phyloP scores from a whole-genome alignment of 768 basidiomycete species.

The Rhizopogon rudus region DNA sequence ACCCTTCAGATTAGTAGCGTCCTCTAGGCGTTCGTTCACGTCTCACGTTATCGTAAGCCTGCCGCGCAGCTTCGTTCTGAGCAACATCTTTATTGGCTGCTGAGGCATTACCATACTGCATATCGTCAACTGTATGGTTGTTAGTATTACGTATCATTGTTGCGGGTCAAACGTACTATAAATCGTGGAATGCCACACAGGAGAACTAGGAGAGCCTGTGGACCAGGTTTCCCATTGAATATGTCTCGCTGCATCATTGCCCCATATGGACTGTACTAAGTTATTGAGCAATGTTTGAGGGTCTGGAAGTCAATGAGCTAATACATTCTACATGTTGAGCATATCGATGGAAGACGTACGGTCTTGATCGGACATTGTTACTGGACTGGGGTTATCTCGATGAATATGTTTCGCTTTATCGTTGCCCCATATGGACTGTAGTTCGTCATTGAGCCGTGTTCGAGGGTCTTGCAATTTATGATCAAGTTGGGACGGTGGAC shows the following conservation, averaged over 20 bases:
- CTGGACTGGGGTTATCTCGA: neutral
- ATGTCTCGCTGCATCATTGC: fast-evolving
- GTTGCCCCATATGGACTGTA: no score
- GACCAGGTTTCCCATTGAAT: neutral
- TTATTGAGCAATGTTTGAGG: neutral
- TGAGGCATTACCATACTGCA: neutral
- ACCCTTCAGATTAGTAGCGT: no score
- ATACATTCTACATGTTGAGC: neutral
- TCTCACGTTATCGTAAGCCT: neutral
- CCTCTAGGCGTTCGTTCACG: no score
- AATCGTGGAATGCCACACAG: neutral
- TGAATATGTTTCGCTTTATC: no score
- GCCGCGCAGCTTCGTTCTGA: neutral
- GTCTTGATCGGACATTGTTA: neutral
- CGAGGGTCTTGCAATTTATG: no score
- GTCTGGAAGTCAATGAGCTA: neutral
- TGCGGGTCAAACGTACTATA: neutral
- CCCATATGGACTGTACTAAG: neutral
- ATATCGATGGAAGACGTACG: neutral
- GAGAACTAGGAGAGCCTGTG: neutral
- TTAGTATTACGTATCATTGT: neutral
- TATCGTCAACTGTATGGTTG: neutral
- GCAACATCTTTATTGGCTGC: neutral
- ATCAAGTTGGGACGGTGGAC: no score
- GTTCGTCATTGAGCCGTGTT: no score